Conservation (phyloP, 2,329 filamentous ascomycete genomes). For the Gliomastix tumulicola region DNA sequence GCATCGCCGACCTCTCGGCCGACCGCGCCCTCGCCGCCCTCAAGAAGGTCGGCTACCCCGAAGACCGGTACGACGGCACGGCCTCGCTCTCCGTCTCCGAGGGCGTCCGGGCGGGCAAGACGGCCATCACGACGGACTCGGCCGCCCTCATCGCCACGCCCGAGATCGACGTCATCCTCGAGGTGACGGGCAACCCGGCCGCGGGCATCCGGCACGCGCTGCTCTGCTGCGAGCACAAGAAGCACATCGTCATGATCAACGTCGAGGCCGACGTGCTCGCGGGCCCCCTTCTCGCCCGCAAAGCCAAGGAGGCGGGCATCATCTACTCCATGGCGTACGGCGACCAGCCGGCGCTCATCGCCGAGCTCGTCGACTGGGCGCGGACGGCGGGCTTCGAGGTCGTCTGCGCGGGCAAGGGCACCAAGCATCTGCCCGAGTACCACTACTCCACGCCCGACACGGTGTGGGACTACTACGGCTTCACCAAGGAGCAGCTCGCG, state of each 20-base stretch:
- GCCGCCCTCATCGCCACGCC: conserved; percentile 30
- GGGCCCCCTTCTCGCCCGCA: conserved; percentile 29
- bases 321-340: conserved; percentile 40
- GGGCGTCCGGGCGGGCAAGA: conserved; percentile 29
- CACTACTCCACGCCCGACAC: conserved; percentile 37
- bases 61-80: conserved; percentile 26
- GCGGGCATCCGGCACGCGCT: conserved; percentile 34
- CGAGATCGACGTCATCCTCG: conserved; percentile 34
- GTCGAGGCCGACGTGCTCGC: conserved; percentile 36
- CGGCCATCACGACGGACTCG: conserved; percentile 32
- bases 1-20: conserved; percentile 32
- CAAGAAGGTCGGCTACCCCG: conserved; percentile 29
- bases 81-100: conserved; percentile 24
- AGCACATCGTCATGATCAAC: conserved; percentile 41
- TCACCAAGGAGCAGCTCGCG: conserved; percentile 33
- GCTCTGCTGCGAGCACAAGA: conserved; percentile 36
- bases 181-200: conserved; percentile 33
- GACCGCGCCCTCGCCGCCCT: conserved; percentile 30
- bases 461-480: conserved; percentile 37
- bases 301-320: conserved; percentile 34
- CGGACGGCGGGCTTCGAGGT: conserved; percentile 34
- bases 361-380: conserved; percentile 34
- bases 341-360: conserved; percentile 34
- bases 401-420: conserved; percentile 36
- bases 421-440: conserved; percentile 36